These are phyloP conservation scores for Tricholoma terreum DNA, from an alignment of 768 basidiomycete species.

Conservation along the genomic window DNA sequence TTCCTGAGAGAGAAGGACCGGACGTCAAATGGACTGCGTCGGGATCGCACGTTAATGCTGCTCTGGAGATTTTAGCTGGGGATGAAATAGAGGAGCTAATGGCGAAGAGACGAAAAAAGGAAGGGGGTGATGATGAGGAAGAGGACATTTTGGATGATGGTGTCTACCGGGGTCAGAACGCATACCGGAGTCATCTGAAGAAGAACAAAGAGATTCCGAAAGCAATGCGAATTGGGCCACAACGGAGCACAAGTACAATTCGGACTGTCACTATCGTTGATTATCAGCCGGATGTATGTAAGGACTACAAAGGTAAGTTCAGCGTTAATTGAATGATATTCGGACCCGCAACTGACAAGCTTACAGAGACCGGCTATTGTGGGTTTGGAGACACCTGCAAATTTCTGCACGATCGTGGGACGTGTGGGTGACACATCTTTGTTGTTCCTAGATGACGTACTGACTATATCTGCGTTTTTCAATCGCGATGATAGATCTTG, in stretches of 20 bases:
- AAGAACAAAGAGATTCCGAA: constrained; percentile 84
- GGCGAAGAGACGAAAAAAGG: constrained; percentile 63
- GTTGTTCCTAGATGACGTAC: constrained; percentile 7
- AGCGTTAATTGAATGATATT: constrained; percentile 1
- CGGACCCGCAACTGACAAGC: constrained; percentile 9
- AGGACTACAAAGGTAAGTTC: constrained; percentile 94
- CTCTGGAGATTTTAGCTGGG: constrained; percentile 74
- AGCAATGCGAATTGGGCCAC: constrained; percentile 82
- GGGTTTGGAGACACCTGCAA: constrained; percentile 99
- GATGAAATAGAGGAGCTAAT: constrained; percentile 78
- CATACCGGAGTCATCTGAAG: constrained; percentile 77
- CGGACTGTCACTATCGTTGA: constrained; percentile 93
- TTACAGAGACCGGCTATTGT: constrained; percentile 93
- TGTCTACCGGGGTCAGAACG: constrained; percentile 79
- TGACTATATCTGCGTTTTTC: constrained; percentile 10
- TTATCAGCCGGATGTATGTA: constrained; percentile 99
- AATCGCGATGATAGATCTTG: constrained; percentile 59
- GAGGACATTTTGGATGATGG: constrained; percentile 78
- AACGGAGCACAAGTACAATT: constrained; percentile 76
- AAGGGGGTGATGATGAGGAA: constrained; percentile 49
- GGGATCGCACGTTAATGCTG: constrained; percentile 71
- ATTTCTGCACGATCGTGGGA: constrained; percentile 97
- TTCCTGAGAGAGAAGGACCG: constrained; percentile 57
- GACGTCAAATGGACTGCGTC: constrained; percentile 77
- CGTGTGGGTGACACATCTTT: constrained; percentile 54